Evolutionary conservation across 75 land plant genomes (phyloP).

Genomic region (Larix kaempferi): DNA sequence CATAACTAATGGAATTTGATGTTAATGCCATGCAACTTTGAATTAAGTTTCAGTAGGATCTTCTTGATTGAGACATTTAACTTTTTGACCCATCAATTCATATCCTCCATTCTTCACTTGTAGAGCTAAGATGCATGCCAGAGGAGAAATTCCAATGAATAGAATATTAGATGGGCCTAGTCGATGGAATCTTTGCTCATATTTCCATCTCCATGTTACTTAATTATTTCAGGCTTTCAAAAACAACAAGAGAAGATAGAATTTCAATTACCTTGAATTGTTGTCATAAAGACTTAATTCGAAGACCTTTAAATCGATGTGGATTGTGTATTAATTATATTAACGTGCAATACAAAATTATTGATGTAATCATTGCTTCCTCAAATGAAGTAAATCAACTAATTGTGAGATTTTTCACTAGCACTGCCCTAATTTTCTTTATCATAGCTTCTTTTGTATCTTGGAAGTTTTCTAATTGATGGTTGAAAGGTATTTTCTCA

Average conservation of each 20-base stretch:
- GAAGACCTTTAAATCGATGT: slow-evolving; percentile 27
- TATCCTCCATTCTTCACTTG: slow-evolving; percentile 37
- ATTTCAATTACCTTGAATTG: slow-evolving; percentile 44
- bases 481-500: slow-evolving; percentile 52
- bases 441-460: slow-evolving; percentile 39
- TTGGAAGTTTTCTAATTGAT: slow-evolving; percentile 66
- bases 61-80: too few species aligned
- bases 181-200: slow-evolving; percentile 38
- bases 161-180: slow-evolving; percentile 72
- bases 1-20: too few species aligned
- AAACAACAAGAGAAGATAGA: neutral
- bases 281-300: slow-evolving; percentile 33
- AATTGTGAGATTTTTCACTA: slow-evolving; percentile 44
- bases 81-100: slow-evolving; percentile 72
- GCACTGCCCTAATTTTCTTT: slow-evolving; percentile 41
- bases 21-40: too few species aligned
- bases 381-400: slow-evolving; percentile 46
- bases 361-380: slow-evolving; percentile 97
- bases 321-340: slow-evolving; percentile 37
- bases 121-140: slow-evolving; percentile 89
- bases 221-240: neutral
- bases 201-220: neutral
- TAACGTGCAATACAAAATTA: slow-evolving; percentile 69
- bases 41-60: too few species aligned
- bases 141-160: slow-evolving; percentile 73